Conservation (phyloP, 169 alveolate genomes). For the Besnoitia besnoiti region DNA sequence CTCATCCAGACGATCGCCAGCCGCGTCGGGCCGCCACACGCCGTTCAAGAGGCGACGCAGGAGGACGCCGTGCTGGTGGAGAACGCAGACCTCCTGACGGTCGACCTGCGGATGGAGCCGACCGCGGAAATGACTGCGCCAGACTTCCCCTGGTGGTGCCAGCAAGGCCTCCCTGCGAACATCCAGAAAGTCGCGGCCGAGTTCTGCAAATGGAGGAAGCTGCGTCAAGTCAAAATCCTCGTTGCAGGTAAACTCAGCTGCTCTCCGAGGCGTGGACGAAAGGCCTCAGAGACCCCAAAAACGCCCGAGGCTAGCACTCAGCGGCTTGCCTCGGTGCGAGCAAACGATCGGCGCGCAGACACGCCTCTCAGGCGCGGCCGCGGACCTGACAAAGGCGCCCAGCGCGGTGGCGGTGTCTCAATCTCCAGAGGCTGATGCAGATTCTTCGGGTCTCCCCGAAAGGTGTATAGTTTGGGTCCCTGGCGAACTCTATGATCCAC, state of each 20-base stretch:
- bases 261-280: too few relatives aligned
- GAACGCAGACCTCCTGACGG: conserved; percentile 68
- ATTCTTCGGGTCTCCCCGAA: too few relatives aligned
- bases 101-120: conserved; percentile 76
- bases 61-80: conserved; percentile 60
- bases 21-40: conserved; percentile 85
- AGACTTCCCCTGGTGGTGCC: conserved; percentile 59
- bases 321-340: too few relatives aligned
- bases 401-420: too few relatives aligned
- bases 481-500: too few relatives aligned
- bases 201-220: conserved; percentile 81
- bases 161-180: conserved; percentile 65
- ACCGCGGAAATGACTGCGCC: conserved; percentile 9
- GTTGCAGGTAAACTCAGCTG: conserved; percentile 19
- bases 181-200: conserved; percentile 81
- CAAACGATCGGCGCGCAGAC: too few relatives aligned
- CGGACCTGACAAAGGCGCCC: too few relatives aligned
- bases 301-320: too few relatives aligned
- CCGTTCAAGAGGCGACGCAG: conserved; percentile 69
- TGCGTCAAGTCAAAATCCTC: conserved; percentile 81
- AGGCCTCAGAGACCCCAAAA: too few relatives aligned
- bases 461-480: too few relatives aligned
- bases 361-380: too few relatives aligned
- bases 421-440: too few relatives aligned
- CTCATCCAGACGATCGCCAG: conserved; percentile 81